Percentiles rank a stretch among this genome's conserved stretches.
Evolutionary conservation across 2,329 filamentous ascomycete genomes (phyloP).

Genomic region (Ceratocystis lukuohia): DNA sequence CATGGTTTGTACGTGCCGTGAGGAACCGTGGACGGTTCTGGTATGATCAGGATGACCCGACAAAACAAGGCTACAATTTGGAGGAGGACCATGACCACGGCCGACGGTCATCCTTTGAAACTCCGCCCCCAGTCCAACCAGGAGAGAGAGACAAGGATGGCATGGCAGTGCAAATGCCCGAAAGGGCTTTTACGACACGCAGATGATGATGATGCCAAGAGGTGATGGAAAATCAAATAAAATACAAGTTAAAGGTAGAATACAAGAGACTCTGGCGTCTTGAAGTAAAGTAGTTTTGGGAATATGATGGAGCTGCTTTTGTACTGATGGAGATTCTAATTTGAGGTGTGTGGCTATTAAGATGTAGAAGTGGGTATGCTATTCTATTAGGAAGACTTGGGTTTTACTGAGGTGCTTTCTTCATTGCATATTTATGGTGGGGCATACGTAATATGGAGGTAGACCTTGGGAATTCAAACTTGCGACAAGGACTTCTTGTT

Average conservation of each 20-base stretch:
- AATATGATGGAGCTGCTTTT: too few relatives aligned
- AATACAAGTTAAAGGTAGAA: background rate
- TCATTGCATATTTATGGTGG: background rate
- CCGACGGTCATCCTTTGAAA: slow-evolving; percentile 19
- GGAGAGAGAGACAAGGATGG: slow-evolving; percentile 17
- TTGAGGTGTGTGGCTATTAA: too few relatives aligned
- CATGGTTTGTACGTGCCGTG: slow-evolving; percentile 35
- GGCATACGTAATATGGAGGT: background rate
- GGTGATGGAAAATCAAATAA: background rate
- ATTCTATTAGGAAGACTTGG: background rate
- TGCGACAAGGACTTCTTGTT: background rate
- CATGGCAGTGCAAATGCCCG: slow-evolving; percentile 15
- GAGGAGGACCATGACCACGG: slow-evolving; percentile 11
- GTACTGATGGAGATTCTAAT: too few relatives aligned
- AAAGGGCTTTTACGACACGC: slow-evolving; percentile 13
- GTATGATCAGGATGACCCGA: slow-evolving; percentile 16
- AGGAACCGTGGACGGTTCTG: slow-evolving; percentile 16
- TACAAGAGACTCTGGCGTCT: background rate
- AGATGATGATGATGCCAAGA: slow-evolving; percentile 2
- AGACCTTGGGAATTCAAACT: background rate
- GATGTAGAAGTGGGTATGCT: too few relatives aligned
- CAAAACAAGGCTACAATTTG: slow-evolving; percentile 19
- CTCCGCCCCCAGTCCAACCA: slow-evolving; percentile 13
- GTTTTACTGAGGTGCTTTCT: background rate
- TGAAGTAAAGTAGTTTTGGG: too few relatives aligned